These are phyloP conservation scores for Cystofilobasidium bisporidii DNA, from an alignment of 768 basidiomycete species.

Conservation along the genomic window DNA sequence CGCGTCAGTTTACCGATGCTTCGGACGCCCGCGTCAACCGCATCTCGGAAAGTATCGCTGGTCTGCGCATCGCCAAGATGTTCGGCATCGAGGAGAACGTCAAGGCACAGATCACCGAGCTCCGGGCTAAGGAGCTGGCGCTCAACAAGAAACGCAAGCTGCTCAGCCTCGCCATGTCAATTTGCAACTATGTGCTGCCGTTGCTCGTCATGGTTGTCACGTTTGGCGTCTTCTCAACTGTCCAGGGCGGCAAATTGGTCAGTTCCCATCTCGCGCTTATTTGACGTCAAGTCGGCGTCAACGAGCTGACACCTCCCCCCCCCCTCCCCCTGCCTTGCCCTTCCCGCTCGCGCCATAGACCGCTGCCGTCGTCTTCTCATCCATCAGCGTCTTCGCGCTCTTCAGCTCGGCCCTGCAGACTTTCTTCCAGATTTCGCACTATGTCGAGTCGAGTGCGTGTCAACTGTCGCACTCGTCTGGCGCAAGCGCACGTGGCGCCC, in stretches of 20 bases:
- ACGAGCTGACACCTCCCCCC: background rate
- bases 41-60: conserved; percentile 47
- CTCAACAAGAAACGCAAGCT: conserved; percentile 51
- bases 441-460: conserved; percentile 24
- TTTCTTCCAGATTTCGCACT: conserved; percentile 22
- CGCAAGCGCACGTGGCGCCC: background rate
- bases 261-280: background rate
- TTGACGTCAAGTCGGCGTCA: no score
- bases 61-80: conserved; percentile 59
- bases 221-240: conserved; percentile 2
- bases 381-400: conserved; percentile 55
- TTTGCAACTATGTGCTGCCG: conserved; percentile 50
- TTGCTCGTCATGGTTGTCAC: conserved; percentile 53
- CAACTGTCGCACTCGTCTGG: background rate
- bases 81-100: conserved; percentile 52
- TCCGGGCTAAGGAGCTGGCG: conserved; percentile 54
- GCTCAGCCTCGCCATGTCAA: conserved; percentile 46
- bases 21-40: conserved; percentile 55
- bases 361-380: conserved; percentile 43
- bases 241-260: conserved; percentile 8
- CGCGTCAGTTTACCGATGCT: conserved; percentile 33
- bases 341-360: no score
- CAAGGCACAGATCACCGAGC: conserved; percentile 47
- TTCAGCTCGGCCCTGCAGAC: conserved; percentile 40
- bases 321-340: background rate